Percentiles rank a stretch among this genome's conserved stretches.
phyloP scores from a whole-genome alignment of 2,329 filamentous ascomycete genomes.

The Bipolaris cookei region DNA sequence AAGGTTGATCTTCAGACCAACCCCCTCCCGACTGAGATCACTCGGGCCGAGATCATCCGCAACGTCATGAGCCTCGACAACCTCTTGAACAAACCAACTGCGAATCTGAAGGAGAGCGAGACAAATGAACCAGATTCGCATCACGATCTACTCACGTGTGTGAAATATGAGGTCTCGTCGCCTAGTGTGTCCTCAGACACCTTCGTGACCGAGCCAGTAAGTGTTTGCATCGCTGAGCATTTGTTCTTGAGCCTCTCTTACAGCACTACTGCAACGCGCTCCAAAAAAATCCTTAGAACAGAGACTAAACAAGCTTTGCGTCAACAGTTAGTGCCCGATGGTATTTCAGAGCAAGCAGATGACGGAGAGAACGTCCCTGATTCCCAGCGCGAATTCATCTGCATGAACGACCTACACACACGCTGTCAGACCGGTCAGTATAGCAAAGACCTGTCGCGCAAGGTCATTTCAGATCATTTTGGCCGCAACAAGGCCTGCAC shows the following conservation, averaged over 20 bases:
- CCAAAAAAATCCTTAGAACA: not conserved
- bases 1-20: not conserved
- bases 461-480: conserved; percentile 50
- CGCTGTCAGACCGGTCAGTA: conserved; percentile 45
- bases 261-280: not conserved
- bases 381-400: conserved; percentile 37
- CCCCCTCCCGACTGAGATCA: conserved; percentile 3
- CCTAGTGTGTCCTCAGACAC: conserved; percentile 11
- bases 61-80: conserved; percentile 36
- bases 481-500: conserved; percentile 50
- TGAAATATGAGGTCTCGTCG: conserved; percentile 1
- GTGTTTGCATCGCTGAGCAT: not conserved
- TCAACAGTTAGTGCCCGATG: not conserved
- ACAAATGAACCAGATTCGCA: conserved; percentile 5
- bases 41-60: conserved; percentile 21
- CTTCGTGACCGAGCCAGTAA: conserved; percentile 1
- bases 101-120: conserved; percentile 3
- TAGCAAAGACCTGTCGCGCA: conserved; percentile 43
- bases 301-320: not conserved
- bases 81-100: conserved; percentile 17
- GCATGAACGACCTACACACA: conserved; percentile 41
- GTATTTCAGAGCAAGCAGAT: not conserved
- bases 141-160: conserved; percentile 11
- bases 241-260: not conserved
- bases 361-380: conserved; percentile 17